Evolutionary conservation across 1,284 basidiomycete genomes (phyloP), one percentile per base, ranked within the genome.

Genomic region (Inonotus hispidus): DNA sequence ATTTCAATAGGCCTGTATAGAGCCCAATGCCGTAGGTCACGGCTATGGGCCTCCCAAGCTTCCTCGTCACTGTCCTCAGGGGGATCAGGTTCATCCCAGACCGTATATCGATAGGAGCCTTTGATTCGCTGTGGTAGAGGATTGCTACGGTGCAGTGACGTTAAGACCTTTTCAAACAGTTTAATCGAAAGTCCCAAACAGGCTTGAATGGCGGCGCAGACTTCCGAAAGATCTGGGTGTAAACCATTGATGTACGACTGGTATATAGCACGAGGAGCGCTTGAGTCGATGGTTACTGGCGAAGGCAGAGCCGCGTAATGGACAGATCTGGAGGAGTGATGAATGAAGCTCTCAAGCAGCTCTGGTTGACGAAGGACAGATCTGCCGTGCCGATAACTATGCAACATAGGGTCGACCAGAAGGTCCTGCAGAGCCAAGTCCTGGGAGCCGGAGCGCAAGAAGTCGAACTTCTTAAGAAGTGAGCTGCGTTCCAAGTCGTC

Each of bases 231-330:
- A 11, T 64, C 63, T 8, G 78, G 79, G 60, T 83, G 70, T n/a
- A 84, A 68, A 61, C 82, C 80, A 69, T 83, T 83, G 70, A 84
- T 82, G 69, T 84, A 84, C 3, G 77, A 77, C 11, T 72, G 63
- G 50, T 79, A 75, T 61, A 69, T 69, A n/a, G 71, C 74, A 35
- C 61, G 38, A 21, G 59, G 25, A 57, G 62, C 71, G 4, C 70
- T 60, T 5, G 67, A 55, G 13, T 75, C 73, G 29, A 83, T 68
- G 35, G 64, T 66, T 27, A 82, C 75, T 49, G 78, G 73, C 5
- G 81, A 74, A 6, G 83, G 82, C 13, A 84, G 71, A 63, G 77
- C 72, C 8, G 77, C 69, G 64, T 75, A 79, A 14, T 53, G 54
- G 68, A 50, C 1, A 68, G 62, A 29, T 75, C 80, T 19, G 77